A percentile compares a stretch with the other conserved stretches of the same genome.
phyloP scores from a whole-genome alignment of 768 basidiomycete genomes.

The Phylloporus rhodoxanthus region DNA sequence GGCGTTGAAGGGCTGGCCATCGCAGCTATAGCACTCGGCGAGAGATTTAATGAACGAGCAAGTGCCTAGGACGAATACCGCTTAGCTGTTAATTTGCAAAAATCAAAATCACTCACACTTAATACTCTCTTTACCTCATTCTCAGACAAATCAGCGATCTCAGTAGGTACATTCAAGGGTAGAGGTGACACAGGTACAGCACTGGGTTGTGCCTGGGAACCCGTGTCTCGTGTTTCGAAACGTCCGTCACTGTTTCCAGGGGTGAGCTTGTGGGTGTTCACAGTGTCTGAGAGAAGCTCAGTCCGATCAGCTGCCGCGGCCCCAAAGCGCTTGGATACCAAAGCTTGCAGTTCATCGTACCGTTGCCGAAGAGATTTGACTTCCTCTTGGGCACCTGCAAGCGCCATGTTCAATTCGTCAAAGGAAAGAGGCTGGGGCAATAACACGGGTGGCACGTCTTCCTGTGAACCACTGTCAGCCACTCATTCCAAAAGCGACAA shows the following conservation, averaged over 20 bases:
- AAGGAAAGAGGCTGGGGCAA: slow-evolving; percentile 18
- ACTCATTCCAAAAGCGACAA: not conserved
- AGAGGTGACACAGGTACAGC: not conserved
- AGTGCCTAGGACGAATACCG: slow-evolving; percentile 7
- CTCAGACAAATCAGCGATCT: slow-evolving; percentile 20
- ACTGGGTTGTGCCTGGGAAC: not conserved
- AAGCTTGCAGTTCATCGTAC: slow-evolving; percentile 21
- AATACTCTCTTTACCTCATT: slow-evolving; percentile 18
- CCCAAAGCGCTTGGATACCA: slow-evolving; percentile 15
- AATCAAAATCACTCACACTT: slow-evolving; percentile 11
- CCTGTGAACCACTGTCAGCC: slow-evolving; percentile 9
- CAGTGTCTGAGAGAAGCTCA: not conserved
- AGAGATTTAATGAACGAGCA: slow-evolving; percentile 11
- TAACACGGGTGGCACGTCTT: not conserved
- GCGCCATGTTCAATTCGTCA: slow-evolving; percentile 21
- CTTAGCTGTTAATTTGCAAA: not conserved
- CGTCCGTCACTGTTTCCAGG: not conserved
- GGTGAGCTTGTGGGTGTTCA: not conserved
- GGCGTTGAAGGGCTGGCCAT: not conserved
- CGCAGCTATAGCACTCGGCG: not conserved
- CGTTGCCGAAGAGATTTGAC: slow-evolving; percentile 21
- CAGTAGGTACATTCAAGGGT: slow-evolving; percentile 4
- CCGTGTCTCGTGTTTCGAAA: not conserved
- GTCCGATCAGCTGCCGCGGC: not conserved
- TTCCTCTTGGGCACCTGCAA: slow-evolving; percentile 21